Evolutionary conservation across 2,329 filamentous ascomycete species (phyloP), one percentile per base, ranked within the genome.

Genomic region (Diaporthe sp.): DNA sequence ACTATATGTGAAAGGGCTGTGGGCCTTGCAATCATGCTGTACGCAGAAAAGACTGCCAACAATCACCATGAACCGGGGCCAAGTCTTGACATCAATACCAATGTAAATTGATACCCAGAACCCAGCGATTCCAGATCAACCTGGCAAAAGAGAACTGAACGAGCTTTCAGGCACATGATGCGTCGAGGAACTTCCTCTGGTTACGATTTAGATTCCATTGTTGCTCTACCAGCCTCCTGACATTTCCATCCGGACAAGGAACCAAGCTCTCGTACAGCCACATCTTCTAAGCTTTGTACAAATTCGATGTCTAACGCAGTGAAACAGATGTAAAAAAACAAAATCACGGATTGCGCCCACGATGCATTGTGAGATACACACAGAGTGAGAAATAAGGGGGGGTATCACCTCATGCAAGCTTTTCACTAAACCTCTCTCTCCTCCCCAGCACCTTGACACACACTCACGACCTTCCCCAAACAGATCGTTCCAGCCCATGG

Each of bases 321-420:
- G 6, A 55, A 55, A 55, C 34, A 55, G 10, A 67, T 73, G 42
- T 44, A 39, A 39, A 17, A 61, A 62, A 61, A 62, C 22, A 55
- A 37, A 17, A 59, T 57, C 28, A 61, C 44, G 37, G 28, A 62
- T 58, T 65, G 37, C 69, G 61, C 61, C 55, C 49, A 70, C 46
- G 39, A 57, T 34, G 37, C 34, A 62, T 22, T 51, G 46, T 42
- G 46, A 46, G 55, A 57, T 34, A 57, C 57, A 53, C 34, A 34
- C 44, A 67, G 46, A 68, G 65, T 37, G 28, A 39, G 44, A 55
- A 65, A 57, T 69, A 55, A 39, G 34, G 57, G 70, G 67, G 58
- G 71, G 71, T 73, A 73, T 73, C 71, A 65, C 71, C 71, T 73
- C 46, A 73, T 73, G 71, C 71, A 73, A 65, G 17, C 46, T 65